These are phyloP conservation scores for Leishmania gerbilli DNA, from an alignment of 208 protist genomes.

Conservation along the genomic window DNA sequence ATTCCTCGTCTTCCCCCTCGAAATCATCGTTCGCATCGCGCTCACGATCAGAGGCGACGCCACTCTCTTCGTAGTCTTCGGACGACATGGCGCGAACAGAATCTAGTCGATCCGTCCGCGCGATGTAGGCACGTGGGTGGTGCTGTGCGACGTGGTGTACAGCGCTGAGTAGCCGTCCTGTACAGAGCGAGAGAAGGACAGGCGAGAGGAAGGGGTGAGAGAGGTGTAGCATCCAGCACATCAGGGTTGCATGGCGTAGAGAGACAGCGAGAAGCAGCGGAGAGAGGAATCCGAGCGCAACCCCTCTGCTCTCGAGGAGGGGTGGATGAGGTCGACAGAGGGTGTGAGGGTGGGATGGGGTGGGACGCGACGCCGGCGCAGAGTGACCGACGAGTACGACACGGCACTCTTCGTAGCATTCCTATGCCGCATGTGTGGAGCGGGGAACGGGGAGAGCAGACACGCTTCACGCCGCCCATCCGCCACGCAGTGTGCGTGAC, in stretches of 20 bases:
- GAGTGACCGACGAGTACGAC: neutral
- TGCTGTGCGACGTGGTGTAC: neutral
- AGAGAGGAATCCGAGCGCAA: neutral
- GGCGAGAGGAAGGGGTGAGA: neutral
- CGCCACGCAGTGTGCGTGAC: neutral
- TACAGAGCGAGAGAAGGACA: neutral
- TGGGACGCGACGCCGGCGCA: neutral
- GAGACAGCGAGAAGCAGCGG: neutral
- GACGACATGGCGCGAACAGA: neutral
- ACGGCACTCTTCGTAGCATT: neutral
- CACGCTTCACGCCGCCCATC: neutral
- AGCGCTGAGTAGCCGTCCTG: neutral
- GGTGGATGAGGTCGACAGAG: neutral
- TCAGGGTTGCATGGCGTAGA: neutral
- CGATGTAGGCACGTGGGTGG: neutral
- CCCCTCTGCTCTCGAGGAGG: neutral
- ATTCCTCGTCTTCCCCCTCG: constrained; percentile 24
- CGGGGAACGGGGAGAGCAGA: neutral
- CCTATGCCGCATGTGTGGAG: neutral
- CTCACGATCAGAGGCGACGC: constrained; percentile 4
- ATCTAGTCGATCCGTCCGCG: no score
- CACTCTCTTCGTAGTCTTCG: constrained; percentile 13
- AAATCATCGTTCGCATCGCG: constrained; percentile 8
- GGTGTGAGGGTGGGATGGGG: neutral
- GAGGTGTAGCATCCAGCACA: neutral